Base-by-base conservation (phyloP, 495 filamentous ascomycete species). In the Usnea hakonensis region DNA sequence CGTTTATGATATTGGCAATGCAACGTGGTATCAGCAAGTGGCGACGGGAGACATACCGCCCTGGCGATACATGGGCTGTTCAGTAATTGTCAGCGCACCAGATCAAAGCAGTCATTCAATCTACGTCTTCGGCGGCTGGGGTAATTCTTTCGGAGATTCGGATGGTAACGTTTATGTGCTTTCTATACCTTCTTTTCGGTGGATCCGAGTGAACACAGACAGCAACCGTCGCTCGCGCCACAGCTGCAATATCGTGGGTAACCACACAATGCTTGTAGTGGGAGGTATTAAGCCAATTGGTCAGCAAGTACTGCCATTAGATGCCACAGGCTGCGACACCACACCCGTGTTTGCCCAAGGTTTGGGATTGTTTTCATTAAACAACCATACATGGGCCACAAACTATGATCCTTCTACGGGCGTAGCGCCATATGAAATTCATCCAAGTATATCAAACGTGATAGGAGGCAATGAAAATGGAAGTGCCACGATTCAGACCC, bases 91-190 rank as follows among this genome's bases (percentile, higher is more conserved):
- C 4, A 66, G 60, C 38, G 64, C 64, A 53, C 55, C 59, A 26
- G 64, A 66, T 40, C 35, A 59, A 33, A 66, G 60, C 38, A 66
- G 64, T 55, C 64, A 66, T 26, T 66, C 64, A 5, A 63, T 66
- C 44, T 66, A 66, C 60, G 60, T 66, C 14, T 66, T 66, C 37
- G 64, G 64, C 23, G 64, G 64, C 7, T 66, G 64, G 64, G 55
- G 55, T 2, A 58, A 54, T 17, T 58, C 53, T 21, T 46, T 32
- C 14, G 52, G 38, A 58, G 41, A 17, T 28, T 63, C 52, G 19
- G 60, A 66, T 23, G 64, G 64, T 5, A 44, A 62, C 26, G 60
- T 66, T 10, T 66, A 66, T 17, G 64, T 66, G 13, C 55, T 66
- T 30, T 66, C 64, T n/a, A 58, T 66, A 33, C 64, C 64, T 10